Base-by-base conservation (phyloP, 495 filamentous ascomycete species). In the Neurospora sp. region DNA sequence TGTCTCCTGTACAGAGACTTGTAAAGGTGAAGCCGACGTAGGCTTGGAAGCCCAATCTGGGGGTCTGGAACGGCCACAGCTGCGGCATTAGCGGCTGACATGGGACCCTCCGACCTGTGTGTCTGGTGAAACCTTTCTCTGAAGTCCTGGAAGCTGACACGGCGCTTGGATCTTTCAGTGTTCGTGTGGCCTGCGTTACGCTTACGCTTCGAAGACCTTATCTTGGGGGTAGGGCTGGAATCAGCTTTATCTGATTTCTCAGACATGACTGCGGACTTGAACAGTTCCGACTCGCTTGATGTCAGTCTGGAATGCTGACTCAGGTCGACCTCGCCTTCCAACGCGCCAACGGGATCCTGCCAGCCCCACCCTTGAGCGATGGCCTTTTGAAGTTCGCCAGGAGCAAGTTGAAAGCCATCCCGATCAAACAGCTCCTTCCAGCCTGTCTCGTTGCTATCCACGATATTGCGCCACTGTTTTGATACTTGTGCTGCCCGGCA, bases 361-460 rank as follows among this genome's bases (percentile, higher is more conserved):
- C 95, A 99, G n/a, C 94, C 96, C 96, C 96, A 99, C n/a, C 96
- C 96, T 83, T 98, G 92, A 39, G 85, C 87, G 70, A 98, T 92
- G 16, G 96, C 94, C 73, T 90, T 88, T 70, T 95, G 89, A 20
- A 99, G 83, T 78, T 99, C 96, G 14, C 93, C 93, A 3, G 91
- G 87, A 18, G 93, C 91, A 18, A 98, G 84, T 14, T 82, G 79
- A 81, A 92, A 97, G 0, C 92, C 93, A 81, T 97, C 93, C 12
- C 84, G 84, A 72, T 97, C 94, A 73, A 99, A 91, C 1, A 97
- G 85, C 72, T 94, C 92, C 82, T 97, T 98, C 96, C 96, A 99
- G 8, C 93, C 92, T 42, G 91, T 94, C 81, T 99, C 96, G 77
- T 98, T 93, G 9, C 91, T 91, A 76, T 98, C 94, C 70, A 97